phyloP scores from a whole-genome alignment of 2,329 filamentous ascomycete species.

The Tolypocladium album region DNA sequence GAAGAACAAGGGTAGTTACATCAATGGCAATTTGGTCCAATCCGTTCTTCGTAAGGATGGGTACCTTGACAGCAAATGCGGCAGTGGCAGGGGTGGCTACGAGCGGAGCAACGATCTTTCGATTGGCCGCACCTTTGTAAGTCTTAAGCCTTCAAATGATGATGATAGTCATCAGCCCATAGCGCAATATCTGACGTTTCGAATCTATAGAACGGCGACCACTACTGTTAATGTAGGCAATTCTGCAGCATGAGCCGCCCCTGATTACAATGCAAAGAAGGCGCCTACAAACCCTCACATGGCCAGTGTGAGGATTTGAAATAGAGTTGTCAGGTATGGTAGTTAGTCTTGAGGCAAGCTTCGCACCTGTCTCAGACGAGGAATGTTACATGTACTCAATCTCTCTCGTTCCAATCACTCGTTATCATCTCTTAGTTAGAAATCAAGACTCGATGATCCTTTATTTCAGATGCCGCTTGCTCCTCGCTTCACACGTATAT shows the following conservation, averaged over 20 bases:
- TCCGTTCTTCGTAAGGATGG: background rate
- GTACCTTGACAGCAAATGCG: background rate
- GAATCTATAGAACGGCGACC: background rate
- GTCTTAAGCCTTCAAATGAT: background rate
- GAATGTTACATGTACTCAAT: background rate
- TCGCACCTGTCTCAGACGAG: background rate
- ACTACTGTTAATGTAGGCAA: background rate
- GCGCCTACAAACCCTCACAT: background rate
- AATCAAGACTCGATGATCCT: background rate
- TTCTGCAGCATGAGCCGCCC: background rate
- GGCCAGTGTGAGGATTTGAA: background rate
- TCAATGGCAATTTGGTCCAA: background rate
- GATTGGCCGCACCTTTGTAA: background rate
- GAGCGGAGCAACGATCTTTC: background rate
- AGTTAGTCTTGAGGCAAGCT: background rate
- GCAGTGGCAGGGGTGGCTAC: background rate
- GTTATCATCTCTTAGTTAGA: background rate
- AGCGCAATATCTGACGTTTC: background rate
- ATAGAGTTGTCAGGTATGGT: background rate
- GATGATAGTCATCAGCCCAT: background rate
- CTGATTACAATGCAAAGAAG: background rate
- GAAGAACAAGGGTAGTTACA: background rate
- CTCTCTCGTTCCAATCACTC: background rate
- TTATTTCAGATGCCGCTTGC: background rate
- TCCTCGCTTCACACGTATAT: background rate